These are phyloP conservation scores for Hylodesmum podocarpum DNA, from an alignment of 306 rosid genomes.

Conservation along the genomic window DNA sequence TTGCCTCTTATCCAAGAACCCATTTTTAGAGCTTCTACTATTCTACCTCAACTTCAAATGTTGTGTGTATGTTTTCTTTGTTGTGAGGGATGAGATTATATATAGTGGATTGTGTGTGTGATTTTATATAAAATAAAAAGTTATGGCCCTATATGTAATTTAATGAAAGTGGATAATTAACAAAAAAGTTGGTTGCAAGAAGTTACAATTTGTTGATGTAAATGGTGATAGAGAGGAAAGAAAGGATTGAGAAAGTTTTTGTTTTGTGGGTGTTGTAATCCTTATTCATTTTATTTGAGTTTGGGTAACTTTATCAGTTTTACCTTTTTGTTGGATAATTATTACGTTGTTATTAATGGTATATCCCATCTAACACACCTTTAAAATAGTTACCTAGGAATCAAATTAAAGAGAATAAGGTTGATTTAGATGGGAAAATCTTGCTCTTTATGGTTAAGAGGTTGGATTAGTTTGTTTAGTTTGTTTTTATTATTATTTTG, in stretches of 20 bases:
- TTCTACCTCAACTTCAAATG: not conserved
- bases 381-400: not conserved
- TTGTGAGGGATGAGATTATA: slow-evolving; percentile 25
- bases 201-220: slow-evolving; percentile 14
- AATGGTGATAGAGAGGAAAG: not conserved
- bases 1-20: slow-evolving; percentile 62
- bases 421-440: too few species aligned
- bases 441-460: too few species aligned
- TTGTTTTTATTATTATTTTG: too few species aligned
- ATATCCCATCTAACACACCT: not conserved
- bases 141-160: slow-evolving; percentile 43
- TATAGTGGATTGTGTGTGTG: not conserved
- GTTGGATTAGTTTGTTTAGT: too few species aligned
- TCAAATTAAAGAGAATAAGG: too few species aligned
- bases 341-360: not conserved
- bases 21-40: not conserved
- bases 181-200: slow-evolving; percentile 31
- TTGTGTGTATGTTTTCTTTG: not conserved
- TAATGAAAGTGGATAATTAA: slow-evolving; percentile 29
- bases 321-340: not conserved
- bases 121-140: too few species aligned
- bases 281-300: slow-evolving; percentile 35
- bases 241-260: not conserved
- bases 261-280: slow-evolving; percentile 24
- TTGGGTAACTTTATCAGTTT: not conserved